Percentiles rank a stretch among this genome's conserved stretches.
Conservation (phyloP, 352 stramenopile genomes). For the Globisporangium nagaii region DNA sequence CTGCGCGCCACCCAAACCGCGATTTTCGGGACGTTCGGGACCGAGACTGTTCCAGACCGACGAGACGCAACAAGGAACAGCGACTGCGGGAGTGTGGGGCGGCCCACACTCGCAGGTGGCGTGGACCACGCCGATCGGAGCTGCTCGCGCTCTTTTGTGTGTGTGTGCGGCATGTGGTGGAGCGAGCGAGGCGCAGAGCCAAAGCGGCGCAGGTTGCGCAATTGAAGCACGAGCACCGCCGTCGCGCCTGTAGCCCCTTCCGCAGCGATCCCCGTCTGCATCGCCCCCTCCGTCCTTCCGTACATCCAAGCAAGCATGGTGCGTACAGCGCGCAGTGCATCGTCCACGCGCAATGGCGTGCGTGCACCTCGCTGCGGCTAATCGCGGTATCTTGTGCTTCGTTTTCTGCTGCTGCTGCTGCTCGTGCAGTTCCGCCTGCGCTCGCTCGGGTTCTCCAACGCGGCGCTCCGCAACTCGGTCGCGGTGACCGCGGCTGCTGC, state of each 20-base stretch:
- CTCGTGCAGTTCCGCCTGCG: slow-evolving; percentile 4
- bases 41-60: no score
- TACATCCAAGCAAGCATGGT: neutral
- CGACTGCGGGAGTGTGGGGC: no score
- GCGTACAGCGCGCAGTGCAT: neutral
- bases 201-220: neutral
- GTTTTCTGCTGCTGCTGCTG: no score
- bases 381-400: no score
- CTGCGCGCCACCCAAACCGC: slow-evolving; percentile 8
- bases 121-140: neutral
- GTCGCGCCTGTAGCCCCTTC: neutral
- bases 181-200: neutral
- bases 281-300: neutral
- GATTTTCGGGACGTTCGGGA: no score
- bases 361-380: no score
- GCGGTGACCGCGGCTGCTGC: slow-evolving; percentile 30
- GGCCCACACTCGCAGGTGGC: no score
- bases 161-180: slow-evolving; percentile 2
- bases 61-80: no score
- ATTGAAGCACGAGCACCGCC: neutral
- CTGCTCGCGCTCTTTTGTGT: no score
- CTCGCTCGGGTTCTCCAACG: slow-evolving; percentile 3
- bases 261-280: neutral
- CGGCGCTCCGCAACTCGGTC: slow-evolving; percentile 13
- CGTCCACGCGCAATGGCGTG: neutral